phyloP scores from a whole-genome alignment of 2,329 filamentous ascomycete species.

The Neodidymelliopsis sp. region DNA sequence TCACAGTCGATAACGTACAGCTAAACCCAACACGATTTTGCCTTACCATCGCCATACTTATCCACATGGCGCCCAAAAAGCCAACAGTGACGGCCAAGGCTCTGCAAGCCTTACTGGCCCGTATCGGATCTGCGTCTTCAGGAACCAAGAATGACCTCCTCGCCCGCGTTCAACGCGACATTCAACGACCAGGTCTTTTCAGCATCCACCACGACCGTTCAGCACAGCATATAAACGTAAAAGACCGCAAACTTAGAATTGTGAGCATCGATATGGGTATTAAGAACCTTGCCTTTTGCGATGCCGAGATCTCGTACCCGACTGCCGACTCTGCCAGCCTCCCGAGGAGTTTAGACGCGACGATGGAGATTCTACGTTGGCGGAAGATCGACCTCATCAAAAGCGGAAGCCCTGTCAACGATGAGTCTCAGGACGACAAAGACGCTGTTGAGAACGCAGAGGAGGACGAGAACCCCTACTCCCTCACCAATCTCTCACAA shows the following conservation, averaged over 20 bases:
- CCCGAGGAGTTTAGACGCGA: slow-evolving; percentile 12
- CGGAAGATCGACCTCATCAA: slow-evolving; percentile 40
- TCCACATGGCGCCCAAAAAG: slow-evolving; percentile 30
- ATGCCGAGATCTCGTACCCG: slow-evolving; percentile 55
- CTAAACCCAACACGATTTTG: too few relatives aligned
- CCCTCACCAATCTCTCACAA: slow-evolving; percentile 61
- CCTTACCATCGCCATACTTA: too few relatives aligned
- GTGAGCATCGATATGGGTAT: slow-evolving; percentile 87
- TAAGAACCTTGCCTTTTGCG: slow-evolving; percentile 78
- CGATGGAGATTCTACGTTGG: slow-evolving; percentile 42
- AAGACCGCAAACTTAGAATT: slow-evolving; percentile 54
- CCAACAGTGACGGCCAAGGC: slow-evolving; percentile 55
- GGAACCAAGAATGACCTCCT: slow-evolving; percentile 67
- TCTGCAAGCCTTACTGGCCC: slow-evolving; percentile 66
- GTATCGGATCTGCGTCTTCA: slow-evolving; percentile 65
- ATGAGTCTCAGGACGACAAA: neutral
- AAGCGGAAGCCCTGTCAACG: neutral
- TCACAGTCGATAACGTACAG: too few relatives aligned
- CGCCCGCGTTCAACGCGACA: slow-evolving; percentile 57
- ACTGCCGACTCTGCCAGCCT: too few relatives aligned
- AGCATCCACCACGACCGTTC: neutral
- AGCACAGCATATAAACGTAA: slow-evolving; percentile 29
- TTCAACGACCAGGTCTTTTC: slow-evolving; percentile 23
- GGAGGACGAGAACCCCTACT: slow-evolving; percentile 53
- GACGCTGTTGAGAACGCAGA: neutral